Evolutionary conservation across 2,329 filamentous ascomycete genomes (phyloP).

Genomic region (Fusarium sambucinum): DNA sequence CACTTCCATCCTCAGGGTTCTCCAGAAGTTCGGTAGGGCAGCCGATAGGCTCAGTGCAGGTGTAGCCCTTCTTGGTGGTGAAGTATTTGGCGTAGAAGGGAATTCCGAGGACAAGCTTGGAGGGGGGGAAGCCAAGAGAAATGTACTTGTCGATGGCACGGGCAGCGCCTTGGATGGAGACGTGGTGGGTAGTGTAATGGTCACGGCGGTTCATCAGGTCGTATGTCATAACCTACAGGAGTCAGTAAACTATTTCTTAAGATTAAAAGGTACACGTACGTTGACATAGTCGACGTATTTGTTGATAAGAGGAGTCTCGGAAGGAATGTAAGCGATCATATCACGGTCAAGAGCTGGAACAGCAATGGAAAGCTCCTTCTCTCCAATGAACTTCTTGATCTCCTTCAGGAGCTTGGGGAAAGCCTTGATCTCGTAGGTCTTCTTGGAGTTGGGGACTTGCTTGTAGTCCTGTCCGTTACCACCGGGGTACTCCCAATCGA

Average conservation of each 20-base stretch:
- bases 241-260: background rate
- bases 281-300: constrained; percentile 74
- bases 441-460: constrained; percentile 67
- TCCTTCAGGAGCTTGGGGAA: constrained; percentile 71
- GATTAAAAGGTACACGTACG: constrained; percentile 28
- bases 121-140: constrained; percentile 64
- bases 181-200: constrained; percentile 72
- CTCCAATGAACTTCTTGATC: constrained; percentile 68
- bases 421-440: constrained; percentile 69
- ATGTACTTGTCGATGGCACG: constrained; percentile 70
- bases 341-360: constrained; percentile 72
- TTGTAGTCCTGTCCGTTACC: constrained; percentile 80
- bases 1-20: constrained; percentile 65
- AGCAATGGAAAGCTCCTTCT: constrained; percentile 74
- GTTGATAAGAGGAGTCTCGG: constrained; percentile 70
- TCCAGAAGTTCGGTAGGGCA: constrained; percentile 72
- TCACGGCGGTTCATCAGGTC: constrained; percentile 81
- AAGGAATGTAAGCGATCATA: constrained; percentile 74
- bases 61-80: constrained; percentile 60
- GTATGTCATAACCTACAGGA: constrained; percentile 71
- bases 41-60: constrained; percentile 64
- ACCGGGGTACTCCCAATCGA: constrained; percentile 74
- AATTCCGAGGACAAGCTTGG: constrained; percentile 74
- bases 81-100: constrained; percentile 79
- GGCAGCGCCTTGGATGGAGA: constrained; percentile 66